Evolutionary conservation across 2,329 filamentous ascomycete species (phyloP), one percentile per base, ranked within the genome.

Genomic region (Talaromyces amestolkiae): DNA sequence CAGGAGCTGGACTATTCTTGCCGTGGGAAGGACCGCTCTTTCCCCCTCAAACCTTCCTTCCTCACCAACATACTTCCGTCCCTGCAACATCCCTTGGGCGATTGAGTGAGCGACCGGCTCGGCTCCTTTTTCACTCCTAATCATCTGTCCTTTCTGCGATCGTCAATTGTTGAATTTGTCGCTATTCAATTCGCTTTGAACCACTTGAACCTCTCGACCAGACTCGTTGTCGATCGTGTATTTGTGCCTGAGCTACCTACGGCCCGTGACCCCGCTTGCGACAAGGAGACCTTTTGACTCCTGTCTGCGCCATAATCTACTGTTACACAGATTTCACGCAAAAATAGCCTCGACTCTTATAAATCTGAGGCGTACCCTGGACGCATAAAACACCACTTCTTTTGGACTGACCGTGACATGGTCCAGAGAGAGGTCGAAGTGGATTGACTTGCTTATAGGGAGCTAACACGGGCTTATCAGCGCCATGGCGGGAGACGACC

Each of bases 401-500:
- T 54, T 35, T 5, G 33, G 31, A 33, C 53, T 56, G 37, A 8
- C 17, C 33, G 31, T 53, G 64, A 35, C 31, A 66, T 66, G 64
- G 45, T 66, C 60, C 37, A 58, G 58, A 24, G 15, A 61, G 49
- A 54, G 58, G 24, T 51, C 51, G 39, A 60, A 54, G 35, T 47
- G 39, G 19, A 54, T 53, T 65, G 58, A 54, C 59, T 58, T 37
- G 53, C 61, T 61, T 58, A 54, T 56, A 56, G 37, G 63, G 37
- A 63, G 51, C 61, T 47, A 63, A 19, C 31, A 56, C 35, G 33
- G 33, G 45, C 60, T 54, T 63, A 63, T 58, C 58, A 56, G 41
- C 53, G 47, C 65, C 51, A 78, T 78, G 76, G 72, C 76, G 68
- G 70, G 72, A 54, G 72, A 77, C 66, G 76, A 78, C 65, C 73